A percentile compares a stretch with the other conserved stretches of the same genome.
Conservation (phyloP, 768 basidiomycete genomes). For the Mycena latifolia region DNA sequence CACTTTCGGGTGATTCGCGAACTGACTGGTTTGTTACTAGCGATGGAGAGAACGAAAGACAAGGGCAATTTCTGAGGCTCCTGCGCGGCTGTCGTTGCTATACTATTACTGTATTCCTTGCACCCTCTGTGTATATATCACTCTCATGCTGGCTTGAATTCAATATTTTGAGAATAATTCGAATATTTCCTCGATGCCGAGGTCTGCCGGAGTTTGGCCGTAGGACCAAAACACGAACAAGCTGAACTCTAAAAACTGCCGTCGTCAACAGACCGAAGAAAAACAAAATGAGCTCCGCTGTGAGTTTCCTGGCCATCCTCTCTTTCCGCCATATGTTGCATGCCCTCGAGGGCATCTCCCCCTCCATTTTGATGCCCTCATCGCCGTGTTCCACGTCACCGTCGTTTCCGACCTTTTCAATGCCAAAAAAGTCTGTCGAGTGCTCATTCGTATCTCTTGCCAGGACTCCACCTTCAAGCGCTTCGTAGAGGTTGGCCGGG, state of each 20-base stretch:
- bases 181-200: too few relatives aligned
- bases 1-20: slow-evolving; percentile 7
- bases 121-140: slow-evolving; percentile 6
- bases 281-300: slow-evolving; percentile 33
- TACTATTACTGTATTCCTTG: slow-evolving; percentile 20
- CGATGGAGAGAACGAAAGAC: slow-evolving; percentile 40
- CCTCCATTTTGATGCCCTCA: neutral
- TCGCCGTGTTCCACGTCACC: neutral
- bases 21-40: slow-evolving; percentile 12
- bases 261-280: slow-evolving; percentile 27
- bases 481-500: slow-evolving; percentile 98
- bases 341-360: neutral
- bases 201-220: neutral
- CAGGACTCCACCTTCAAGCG: slow-evolving; percentile 94
- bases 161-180: neutral
- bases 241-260: slow-evolving; percentile 2
- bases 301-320: slow-evolving; percentile 18
- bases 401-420: neutral
- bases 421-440: neutral
- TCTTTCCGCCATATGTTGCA: neutral
- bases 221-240: neutral
- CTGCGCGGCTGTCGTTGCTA: neutral
- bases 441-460: slow-evolving; percentile 5
- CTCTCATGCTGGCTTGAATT: neutral
- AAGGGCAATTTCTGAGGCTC: slow-evolving; percentile 16